phyloP scores from a whole-genome alignment of 2,329 filamentous ascomycete species.

The Neophaeococcomyces mojaviensis region DNA sequence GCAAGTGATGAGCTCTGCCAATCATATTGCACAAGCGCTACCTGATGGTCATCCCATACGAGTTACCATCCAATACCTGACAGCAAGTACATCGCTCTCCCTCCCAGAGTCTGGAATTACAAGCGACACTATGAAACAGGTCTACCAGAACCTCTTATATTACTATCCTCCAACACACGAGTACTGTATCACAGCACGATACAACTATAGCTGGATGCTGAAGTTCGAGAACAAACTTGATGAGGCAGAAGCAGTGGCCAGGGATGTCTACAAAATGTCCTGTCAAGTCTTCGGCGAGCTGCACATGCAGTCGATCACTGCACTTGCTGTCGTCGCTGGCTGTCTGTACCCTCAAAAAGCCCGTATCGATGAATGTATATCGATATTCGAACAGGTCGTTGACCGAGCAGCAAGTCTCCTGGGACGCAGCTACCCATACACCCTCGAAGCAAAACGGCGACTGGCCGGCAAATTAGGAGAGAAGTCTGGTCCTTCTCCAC shows the following conservation, averaged over 20 bases:
- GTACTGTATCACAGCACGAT: slow-evolving; percentile 17
- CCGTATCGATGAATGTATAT: slow-evolving; percentile 17
- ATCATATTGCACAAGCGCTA: slow-evolving; percentile 14
- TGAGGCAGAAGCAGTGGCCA: slow-evolving; percentile 14
- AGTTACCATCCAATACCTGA: slow-evolving; percentile 18
- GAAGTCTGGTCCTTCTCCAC: not conserved
- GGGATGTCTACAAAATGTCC: slow-evolving; percentile 15
- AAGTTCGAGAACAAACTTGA: slow-evolving; percentile 16
- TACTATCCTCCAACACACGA: slow-evolving; percentile 4
- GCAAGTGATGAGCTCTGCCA: slow-evolving; percentile 16
- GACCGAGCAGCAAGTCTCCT: slow-evolving; percentile 16
- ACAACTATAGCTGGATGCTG: slow-evolving; percentile 21
- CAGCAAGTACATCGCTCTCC: slow-evolving; percentile 14
- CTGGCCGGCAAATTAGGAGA: slow-evolving; percentile 3
- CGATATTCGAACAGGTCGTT: slow-evolving; percentile 13
- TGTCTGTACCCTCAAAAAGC: slow-evolving; percentile 10
- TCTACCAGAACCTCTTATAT: slow-evolving; percentile 10
- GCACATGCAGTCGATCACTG: slow-evolving; percentile 8
- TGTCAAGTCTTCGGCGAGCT: slow-evolving; percentile 12
- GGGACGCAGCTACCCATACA: slow-evolving; percentile 18
- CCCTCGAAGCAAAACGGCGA: slow-evolving; percentile 1
- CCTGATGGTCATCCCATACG: slow-evolving; percentile 17
- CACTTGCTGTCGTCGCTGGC: slow-evolving; percentile 6
- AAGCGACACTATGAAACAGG: slow-evolving; percentile 10
- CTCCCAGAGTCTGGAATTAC: slow-evolving; percentile 15